Base-by-base conservation (phyloP, 78 protist species). In the Tieghemostelium lacteum region DNA sequence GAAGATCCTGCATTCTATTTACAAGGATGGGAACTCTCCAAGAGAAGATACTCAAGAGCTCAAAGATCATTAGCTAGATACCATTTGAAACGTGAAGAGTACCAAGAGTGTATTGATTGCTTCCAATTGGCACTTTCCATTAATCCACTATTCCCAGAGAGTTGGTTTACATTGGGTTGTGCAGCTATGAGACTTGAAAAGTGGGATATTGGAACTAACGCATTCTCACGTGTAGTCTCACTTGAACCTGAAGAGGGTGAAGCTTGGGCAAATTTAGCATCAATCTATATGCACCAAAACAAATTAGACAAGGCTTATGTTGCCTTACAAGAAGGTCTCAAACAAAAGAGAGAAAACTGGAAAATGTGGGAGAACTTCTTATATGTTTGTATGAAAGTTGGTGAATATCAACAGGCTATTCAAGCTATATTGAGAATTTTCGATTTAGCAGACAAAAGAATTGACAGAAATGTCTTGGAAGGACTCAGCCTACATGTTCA, bases 141-240 rank as follows among this genome's bases (percentile, higher is more conserved):
- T 45, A 95, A 95, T 24, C 92, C 95, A n/a, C 39, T 66, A 20
- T 72, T 87, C 71, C 75, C 87, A 24, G 62, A 36, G 39, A 40
- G 69, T 77, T 95, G 97, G 97, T 95, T 95, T 86, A 52, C 94
- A 0, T 40, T 91, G 19, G 97, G 97, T 42, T 89, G 95, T 49
- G 93, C 97, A 0, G 75, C 73, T 17, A 91, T 92, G 86, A 31
- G 74, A 45, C 22, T 64, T 3, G 87, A 85, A 42, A 69, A 72
- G 17, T 92, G 91, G 95, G 91, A 92, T 26, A 34, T 54, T 16
- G 85, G 87, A 3, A 7, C 52, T 63, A 57, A 62, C 29, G 92
- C 92, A 12, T 92, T 92, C 45, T 37, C 67, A 16, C 34, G 95
- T 33, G 83, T 64, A n/a, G 73, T 92, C 42, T 64, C 88, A 14